phyloP scores from a whole-genome alignment of 257 asterid genomes.

The Petrea volubilis region DNA sequence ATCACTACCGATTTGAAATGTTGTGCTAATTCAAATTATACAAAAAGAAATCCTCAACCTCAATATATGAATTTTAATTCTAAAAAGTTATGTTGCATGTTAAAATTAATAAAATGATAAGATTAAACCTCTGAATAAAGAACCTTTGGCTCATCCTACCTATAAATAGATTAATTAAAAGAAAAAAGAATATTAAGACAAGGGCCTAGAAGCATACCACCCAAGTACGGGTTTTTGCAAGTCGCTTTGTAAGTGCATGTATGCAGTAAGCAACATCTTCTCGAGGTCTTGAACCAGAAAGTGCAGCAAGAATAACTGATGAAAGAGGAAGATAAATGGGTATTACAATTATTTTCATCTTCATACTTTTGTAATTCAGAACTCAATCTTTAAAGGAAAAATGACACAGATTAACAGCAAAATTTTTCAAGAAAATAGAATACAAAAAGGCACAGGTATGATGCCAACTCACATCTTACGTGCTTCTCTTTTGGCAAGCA shows the following conservation, averaged over 20 bases:
- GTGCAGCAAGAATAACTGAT: slow-evolving; percentile 65
- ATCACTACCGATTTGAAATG: not conserved
- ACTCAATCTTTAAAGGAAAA: not conserved
- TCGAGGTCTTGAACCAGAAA: slow-evolving; percentile 72
- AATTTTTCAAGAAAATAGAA: slow-evolving; percentile 1
- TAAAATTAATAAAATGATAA: not conserved
- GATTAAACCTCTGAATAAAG: not conserved
- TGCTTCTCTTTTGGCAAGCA: slow-evolving; percentile 80
- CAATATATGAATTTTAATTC: not conserved
- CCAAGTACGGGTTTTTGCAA: slow-evolving; percentile 72
- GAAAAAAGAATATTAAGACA: not conserved
- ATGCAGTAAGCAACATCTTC: slow-evolving; percentile 80
- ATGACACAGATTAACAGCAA: not conserved
- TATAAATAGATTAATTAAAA: not conserved
- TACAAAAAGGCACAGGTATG: not conserved
- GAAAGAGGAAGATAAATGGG: slow-evolving; percentile 9
- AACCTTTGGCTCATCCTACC: not conserved
- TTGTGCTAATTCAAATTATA: not conserved
- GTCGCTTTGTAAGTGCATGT: slow-evolving; percentile 67
- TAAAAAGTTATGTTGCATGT: not conserved
- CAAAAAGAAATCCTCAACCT: slow-evolving; percentile 12
- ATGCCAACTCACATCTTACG: slow-evolving; percentile 57
- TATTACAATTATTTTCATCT: slow-evolving; percentile 6
- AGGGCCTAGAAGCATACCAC: slow-evolving; percentile 47
- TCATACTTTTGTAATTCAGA: not conserved